These are phyloP conservation scores for Dipodascus albidus DNA, from an alignment of 805 yeast species.

Conservation along the genomic window DNA sequence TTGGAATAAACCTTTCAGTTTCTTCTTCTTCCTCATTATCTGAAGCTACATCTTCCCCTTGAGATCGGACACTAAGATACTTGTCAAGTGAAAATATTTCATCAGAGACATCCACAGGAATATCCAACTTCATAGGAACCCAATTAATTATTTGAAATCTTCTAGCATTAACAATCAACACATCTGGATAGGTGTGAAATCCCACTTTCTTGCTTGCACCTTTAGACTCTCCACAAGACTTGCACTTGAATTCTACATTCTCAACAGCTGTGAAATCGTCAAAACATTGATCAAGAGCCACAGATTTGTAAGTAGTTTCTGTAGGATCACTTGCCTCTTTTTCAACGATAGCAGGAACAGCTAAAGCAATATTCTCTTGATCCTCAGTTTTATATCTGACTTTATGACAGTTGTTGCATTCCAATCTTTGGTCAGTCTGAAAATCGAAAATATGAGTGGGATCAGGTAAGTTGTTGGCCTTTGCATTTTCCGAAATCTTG, in stretches of 20 bases:
- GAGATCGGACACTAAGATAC: slow-evolving; percentile 31
- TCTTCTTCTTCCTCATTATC: slow-evolving; percentile 22
- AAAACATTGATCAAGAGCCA: slow-evolving; percentile 41
- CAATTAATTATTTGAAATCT: slow-evolving; percentile 78
- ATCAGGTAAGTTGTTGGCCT: slow-evolving; percentile 14
- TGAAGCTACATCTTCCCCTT: slow-evolving; percentile 31
- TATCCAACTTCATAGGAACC: slow-evolving; percentile 77
- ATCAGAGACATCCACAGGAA: slow-evolving; percentile 49
- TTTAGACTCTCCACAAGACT: slow-evolving; percentile 32
- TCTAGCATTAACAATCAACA: slow-evolving; percentile 59
- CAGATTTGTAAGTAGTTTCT: slow-evolving; percentile 34
- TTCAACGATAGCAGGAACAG: slow-evolving; percentile 30
- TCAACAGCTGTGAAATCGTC: slow-evolving; percentile 36
- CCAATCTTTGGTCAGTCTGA: slow-evolving; percentile 49
- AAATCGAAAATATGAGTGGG: slow-evolving; percentile 56
- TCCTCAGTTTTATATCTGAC: slow-evolving; percentile 47
- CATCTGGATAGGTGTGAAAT: slow-evolving; percentile 57
- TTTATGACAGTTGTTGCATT: slow-evolving; percentile 44
- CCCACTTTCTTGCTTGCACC: slow-evolving; percentile 21
- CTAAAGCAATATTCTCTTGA: slow-evolving; percentile 54
- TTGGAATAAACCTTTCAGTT: slow-evolving; percentile 35
- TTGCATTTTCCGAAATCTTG: slow-evolving; percentile 32
- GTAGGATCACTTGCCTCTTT: slow-evolving; percentile 7
- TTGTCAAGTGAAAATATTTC: slow-evolving; percentile 33
- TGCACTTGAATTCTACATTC: slow-evolving; percentile 52